A percentile compares a stretch with the other conserved stretches of the same genome.
These are phyloP conservation scores for Carex kokanica DNA, from an alignment of 176 grass and related monocot species.

Conservation along the genomic window DNA sequence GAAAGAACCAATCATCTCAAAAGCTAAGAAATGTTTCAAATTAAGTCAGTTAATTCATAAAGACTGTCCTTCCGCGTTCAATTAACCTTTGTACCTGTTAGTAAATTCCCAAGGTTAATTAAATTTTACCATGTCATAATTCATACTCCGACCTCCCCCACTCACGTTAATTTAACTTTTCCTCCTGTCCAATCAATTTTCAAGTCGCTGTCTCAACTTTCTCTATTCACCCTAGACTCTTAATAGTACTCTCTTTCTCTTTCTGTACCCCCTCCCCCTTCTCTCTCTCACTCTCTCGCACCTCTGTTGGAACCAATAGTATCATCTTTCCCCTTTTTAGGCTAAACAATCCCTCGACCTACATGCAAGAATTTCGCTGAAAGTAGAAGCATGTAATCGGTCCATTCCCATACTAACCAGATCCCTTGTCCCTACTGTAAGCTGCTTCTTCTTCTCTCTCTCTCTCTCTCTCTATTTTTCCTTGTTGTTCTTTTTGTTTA, in stretches of 20 bases:
- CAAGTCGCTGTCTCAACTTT: slow-evolving; percentile 35
- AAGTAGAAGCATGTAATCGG: slow-evolving; percentile 54
- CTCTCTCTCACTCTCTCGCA: slow-evolving; percentile 31
- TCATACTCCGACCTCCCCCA: neutral
- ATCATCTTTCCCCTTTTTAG: slow-evolving; percentile 68
- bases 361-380: slow-evolving; percentile 28
- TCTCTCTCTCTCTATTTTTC: neutral
- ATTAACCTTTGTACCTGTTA: neutral
- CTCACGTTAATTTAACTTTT: slow-evolving; percentile 26
- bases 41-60: neutral
- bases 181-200: slow-evolving; percentile 77
- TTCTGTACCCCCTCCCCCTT: slow-evolving; percentile 5
- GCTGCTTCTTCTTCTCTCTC: neutral
- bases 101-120: neutral
- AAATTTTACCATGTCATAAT: slow-evolving; percentile 13
- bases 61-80: neutral
- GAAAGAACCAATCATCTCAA: neutral
- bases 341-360: slow-evolving; percentile 56
- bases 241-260: slow-evolving; percentile 35
- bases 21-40: neutral
- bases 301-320: slow-evolving; percentile 40
- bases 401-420: slow-evolving; percentile 14
- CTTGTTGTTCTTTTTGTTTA: neutral
- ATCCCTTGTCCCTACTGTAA: slow-evolving; percentile 18
- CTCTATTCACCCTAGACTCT: slow-evolving; percentile 40